Conservation (phyloP, 257 asterid genomes). For the Knoxia roxburghii region DNA sequence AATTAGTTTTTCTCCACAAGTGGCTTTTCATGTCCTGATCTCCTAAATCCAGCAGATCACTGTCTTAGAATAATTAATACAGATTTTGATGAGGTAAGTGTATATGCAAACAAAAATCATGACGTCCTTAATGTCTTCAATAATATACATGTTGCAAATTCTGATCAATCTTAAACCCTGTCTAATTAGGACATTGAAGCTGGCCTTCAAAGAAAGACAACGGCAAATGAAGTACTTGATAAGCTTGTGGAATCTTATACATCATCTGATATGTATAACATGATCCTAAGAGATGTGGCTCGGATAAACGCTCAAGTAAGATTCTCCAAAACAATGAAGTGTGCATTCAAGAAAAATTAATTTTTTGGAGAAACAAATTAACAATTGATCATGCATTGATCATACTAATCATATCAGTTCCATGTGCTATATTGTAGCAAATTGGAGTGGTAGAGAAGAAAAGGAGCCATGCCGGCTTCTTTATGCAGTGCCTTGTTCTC, state of each 20-base stretch:
- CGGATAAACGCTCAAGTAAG: conserved; percentile 20
- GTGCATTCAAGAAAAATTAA: too few species aligned
- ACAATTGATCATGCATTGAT: not conserved
- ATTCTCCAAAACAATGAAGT: not conserved
- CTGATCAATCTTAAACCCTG: not conserved
- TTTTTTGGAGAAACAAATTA: not conserved
- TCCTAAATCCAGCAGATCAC: conserved; percentile 52
- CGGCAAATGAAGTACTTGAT: conserved; percentile 35
- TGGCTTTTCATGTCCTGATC: conserved; percentile 39
- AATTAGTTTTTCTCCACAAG: conserved; percentile 42
- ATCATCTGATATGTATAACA: conserved; percentile 29
- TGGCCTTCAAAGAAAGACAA: conserved; percentile 26
- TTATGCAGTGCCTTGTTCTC: conserved; percentile 40
- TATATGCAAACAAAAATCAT: not conserved
- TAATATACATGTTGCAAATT: not conserved
- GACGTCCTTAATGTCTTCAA: not conserved
- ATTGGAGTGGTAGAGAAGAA: conserved; percentile 17
- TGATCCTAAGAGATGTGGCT: conserved; percentile 23
- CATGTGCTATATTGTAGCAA: not conserved
- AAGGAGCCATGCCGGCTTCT: conserved; percentile 24
- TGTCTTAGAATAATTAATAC: conserved; percentile 45
- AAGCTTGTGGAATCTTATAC: conserved; percentile 36
- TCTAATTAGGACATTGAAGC: conserved; percentile 40
- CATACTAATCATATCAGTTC: not conserved
- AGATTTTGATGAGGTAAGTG: conserved; percentile 47